Percentiles rank a stretch among this genome's conserved stretches.
Conservation (phyloP, 352 stramenopile species). For the Thraustotheca clavata region DNA sequence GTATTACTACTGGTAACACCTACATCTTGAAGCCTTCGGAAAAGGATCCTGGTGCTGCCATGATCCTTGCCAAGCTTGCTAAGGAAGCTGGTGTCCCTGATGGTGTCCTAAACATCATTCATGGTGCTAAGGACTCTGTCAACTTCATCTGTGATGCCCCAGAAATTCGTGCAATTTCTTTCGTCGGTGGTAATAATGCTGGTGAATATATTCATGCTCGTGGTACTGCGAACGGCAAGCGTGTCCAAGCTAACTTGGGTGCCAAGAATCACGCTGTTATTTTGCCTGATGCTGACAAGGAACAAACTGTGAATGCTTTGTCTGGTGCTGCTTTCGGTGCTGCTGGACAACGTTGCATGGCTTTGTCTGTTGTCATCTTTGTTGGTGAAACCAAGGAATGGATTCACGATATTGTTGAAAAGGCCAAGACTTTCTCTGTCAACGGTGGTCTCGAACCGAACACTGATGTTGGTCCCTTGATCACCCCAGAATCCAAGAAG, state of each 20-base stretch:
- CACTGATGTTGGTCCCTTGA: constrained; percentile 83
- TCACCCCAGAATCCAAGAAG: constrained; percentile 82
- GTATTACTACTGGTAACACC: constrained; percentile 91
- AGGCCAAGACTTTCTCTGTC: constrained; percentile 87
- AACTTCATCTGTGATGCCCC: constrained; percentile 93
- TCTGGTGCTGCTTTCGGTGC: constrained; percentile 93
- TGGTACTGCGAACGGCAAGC: constrained; percentile 86
- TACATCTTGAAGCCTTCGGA: constrained; percentile 96
- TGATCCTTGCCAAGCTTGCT: constrained; percentile 89
- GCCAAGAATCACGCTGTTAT: constrained; percentile 99
- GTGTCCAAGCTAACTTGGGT: constrained; percentile 93
- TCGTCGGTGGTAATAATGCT: constrained; percentile 91
- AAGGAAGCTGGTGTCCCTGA: constrained; percentile 90
- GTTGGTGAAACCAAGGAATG: constrained; percentile 92
- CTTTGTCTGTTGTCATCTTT: constrained; percentile 92
- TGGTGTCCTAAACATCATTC: constrained; percentile 95
- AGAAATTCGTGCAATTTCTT: constrained; percentile 94
- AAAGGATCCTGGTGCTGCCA: constrained; percentile 84
- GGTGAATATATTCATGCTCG: constrained; percentile 93
- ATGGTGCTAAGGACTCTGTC: constrained; percentile 84
- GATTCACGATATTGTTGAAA: constrained; percentile 86
- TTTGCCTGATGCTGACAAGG: constrained; percentile 90
- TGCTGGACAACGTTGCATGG: constrained; percentile 97
- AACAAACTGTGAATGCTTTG: constrained; percentile 80
- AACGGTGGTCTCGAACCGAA: constrained; percentile 71